Conservation (phyloP, 2,329 filamentous ascomycete species). For the Fusarium kyushuense region DNA sequence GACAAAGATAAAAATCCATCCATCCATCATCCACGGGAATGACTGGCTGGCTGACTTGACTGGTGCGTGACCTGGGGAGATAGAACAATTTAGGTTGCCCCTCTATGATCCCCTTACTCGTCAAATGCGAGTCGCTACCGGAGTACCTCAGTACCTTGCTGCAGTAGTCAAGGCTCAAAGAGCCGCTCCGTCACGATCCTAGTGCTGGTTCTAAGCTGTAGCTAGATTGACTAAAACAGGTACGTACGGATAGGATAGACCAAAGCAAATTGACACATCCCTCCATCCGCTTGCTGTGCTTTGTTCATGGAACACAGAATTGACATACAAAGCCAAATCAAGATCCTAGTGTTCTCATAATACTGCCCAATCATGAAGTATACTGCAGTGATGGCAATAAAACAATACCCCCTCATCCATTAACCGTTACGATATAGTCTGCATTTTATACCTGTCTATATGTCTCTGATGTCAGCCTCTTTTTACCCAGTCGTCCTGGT, state of each 20-base stretch:
- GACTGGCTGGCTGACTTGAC: conserved; percentile 41
- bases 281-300: conserved; percentile 18
- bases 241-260: too few species aligned
- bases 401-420: conserved; percentile 12
- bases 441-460: not conserved
- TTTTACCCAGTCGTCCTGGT: not conserved
- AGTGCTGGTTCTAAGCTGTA: conserved; percentile 34
- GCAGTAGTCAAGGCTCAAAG: conserved; percentile 44
- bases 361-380: conserved; percentile 15
- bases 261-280: conserved; percentile 38
- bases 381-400: not conserved
- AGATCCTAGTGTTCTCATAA: conserved; percentile 16
- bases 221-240: conserved; percentile 2
- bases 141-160: not conserved
- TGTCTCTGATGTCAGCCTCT: not conserved
- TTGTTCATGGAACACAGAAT: conserved; percentile 16
- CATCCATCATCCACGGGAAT: conserved; percentile 23
- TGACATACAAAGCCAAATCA: conserved; percentile 3
- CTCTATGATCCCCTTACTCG: conserved; percentile 31
- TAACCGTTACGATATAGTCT: not conserved
- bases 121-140: conserved; percentile 24
- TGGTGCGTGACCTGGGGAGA: conserved; percentile 38
- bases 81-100: conserved; percentile 16
- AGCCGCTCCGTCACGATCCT: conserved; percentile 49
- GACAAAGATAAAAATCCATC: conserved; percentile 22